Evolutionary conservation across 2,329 filamentous ascomycete genomes (phyloP).

Genomic region (Ophiostoma novo-ulmi): DNA sequence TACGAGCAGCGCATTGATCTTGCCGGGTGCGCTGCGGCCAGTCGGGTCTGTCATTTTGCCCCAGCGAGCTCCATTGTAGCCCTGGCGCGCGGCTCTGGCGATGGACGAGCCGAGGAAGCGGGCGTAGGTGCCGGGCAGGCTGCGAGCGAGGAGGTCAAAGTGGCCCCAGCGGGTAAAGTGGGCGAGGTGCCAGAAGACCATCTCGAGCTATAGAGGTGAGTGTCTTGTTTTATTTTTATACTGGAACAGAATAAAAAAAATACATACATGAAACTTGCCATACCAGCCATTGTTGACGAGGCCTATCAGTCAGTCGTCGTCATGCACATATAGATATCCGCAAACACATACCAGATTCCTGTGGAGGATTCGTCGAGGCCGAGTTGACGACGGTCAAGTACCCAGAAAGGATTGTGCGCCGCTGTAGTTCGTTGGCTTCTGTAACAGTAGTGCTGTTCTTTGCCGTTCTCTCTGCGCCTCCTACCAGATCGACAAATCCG

Average conservation of each 20-base stretch:
- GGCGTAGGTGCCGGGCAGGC: neutral
- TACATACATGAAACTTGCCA: conserved; percentile 34
- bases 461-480: neutral
- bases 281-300: conserved; percentile 54
- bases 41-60: neutral
- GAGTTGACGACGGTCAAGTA: conserved; percentile 6
- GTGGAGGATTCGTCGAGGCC: neutral
- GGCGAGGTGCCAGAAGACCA: conserved; percentile 49
- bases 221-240: too few species aligned
- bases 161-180: conserved; percentile 50
- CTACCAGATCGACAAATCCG: conserved; percentile 48
- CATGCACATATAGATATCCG: neutral
- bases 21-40: conserved; percentile 50
- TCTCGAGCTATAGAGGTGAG: conserved; percentile 40
- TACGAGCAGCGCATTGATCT: conserved; percentile 56
- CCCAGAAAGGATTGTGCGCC: neutral
- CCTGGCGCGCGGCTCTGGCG: neutral
- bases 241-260: conserved; percentile 21
- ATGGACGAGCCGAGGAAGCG: neutral
- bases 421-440: neutral
- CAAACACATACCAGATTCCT: neutral
- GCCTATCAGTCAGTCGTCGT: conserved; percentile 31
- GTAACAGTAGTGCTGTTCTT: neutral
- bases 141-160: conserved; percentile 32
- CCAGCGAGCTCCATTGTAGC: neutral